Evolutionary conservation across 2,329 filamentous ascomycete species (phyloP).

Genomic region (Fusarium sp.): DNA sequence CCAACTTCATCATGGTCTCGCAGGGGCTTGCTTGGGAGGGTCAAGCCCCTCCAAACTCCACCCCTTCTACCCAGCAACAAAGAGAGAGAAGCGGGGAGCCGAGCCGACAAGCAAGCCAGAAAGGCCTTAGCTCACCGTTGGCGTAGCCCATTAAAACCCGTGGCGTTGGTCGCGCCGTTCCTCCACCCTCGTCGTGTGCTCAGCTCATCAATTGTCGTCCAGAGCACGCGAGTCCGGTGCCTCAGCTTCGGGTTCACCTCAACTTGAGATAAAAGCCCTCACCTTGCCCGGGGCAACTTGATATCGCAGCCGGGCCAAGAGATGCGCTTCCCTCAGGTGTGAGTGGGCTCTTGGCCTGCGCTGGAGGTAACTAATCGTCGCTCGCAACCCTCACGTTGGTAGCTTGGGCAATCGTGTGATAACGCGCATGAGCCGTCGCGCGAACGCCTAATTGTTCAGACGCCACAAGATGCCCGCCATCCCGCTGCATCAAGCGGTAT

Average conservation of each 20-base stretch:
- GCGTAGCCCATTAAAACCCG: constrained; percentile 24
- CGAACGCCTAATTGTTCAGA: constrained; percentile 16
- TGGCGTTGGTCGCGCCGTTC: constrained; percentile 19
- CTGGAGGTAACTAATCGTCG: constrained; percentile 17
- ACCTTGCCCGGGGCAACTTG: constrained; percentile 19
- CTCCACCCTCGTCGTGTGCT: constrained; percentile 12
- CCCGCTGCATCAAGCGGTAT: constrained; percentile 6
- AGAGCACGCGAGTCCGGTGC: constrained; percentile 25
- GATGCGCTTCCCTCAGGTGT: constrained; percentile 19
- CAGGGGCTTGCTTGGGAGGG: neutral
- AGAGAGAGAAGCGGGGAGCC: constrained; percentile 36
- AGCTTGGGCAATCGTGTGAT: constrained; percentile 28
- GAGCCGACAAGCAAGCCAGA: constrained; percentile 27
- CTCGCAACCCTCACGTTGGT: constrained; percentile 23
- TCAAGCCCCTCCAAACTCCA: constrained; percentile 24
- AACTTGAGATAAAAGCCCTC: constrained; percentile 24
- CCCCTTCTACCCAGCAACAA: constrained; percentile 26
- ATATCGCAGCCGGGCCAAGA: constrained; percentile 25
- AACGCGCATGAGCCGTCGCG: constrained; percentile 21
- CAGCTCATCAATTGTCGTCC: constrained; percentile 27
- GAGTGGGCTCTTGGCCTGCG: constrained; percentile 22
- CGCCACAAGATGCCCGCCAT: constrained; percentile 17
- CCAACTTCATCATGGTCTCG: constrained; percentile 19
- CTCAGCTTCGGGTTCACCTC: constrained; percentile 20
- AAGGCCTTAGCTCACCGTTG: constrained; percentile 39